Percentiles rank a stretch among this genome's conserved stretches.
These are phyloP conservation scores for Naganishia albida DNA, from an alignment of 1,284 basidiomycete species.

Conservation along the genomic window DNA sequence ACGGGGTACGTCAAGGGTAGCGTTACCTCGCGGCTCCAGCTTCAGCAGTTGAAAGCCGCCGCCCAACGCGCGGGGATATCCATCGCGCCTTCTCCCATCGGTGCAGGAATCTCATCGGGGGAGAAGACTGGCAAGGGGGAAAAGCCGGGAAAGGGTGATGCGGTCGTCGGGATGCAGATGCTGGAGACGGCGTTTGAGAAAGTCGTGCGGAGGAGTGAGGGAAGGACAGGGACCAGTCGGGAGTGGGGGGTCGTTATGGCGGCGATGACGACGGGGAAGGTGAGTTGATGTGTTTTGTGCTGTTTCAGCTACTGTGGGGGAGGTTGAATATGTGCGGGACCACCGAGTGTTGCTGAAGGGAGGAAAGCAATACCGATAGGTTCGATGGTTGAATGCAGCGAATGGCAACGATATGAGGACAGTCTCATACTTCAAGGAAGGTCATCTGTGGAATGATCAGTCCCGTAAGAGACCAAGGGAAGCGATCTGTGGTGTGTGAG, in stretches of 20 bases:
- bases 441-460: no score
- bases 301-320: background rate
- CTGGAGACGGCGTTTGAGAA: conserved; percentile 73
- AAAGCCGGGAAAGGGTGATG: conserved; percentile 51
- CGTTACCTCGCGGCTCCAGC: conserved; percentile 59
- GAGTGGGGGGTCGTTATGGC: conserved; percentile 78
- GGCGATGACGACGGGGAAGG: conserved; percentile 68
- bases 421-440: no score
- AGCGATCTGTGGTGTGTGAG: no score
- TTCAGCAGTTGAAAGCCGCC: conserved; percentile 76
- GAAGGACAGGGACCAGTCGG: conserved; percentile 38
- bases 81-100: background rate
- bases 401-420: no score
- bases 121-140: background rate
- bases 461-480: no score
- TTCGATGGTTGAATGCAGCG: background rate
- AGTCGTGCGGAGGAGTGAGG: conserved; percentile 56
- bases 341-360: background rate
- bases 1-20: background rate
- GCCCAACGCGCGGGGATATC: conserved; percentile 71
- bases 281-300: conserved; percentile 43
- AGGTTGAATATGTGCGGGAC: background rate
- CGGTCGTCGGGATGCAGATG: conserved; percentile 77
- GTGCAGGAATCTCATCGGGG: no score
- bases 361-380: background rate